Evolutionary conservation across 108 stramenopile species (phyloP).

Genomic region (Skeletonema menzelii): DNA sequence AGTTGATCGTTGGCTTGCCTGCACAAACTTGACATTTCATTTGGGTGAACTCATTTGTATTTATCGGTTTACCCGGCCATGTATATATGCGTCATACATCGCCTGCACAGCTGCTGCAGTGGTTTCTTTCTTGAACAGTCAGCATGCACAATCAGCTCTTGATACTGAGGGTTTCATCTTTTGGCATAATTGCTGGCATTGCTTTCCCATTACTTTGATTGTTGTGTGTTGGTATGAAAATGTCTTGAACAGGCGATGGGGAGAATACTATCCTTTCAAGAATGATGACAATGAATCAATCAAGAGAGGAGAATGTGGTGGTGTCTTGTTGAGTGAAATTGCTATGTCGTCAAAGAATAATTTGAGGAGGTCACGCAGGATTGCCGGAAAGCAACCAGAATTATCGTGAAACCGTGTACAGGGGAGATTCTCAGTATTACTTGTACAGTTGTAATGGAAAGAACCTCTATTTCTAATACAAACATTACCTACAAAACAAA

Average conservation of each 20-base stretch:
- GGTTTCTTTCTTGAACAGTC: conserved; percentile 38
- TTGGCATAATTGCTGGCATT: conserved; percentile 53
- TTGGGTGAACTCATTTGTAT: conserved; percentile 34
- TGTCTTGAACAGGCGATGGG: conserved; percentile 17
- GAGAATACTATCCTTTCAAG: conserved; percentile 33
- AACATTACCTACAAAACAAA: background rate
- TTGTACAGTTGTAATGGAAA: background rate
- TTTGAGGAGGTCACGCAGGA: background rate
- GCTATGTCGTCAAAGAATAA: background rate
- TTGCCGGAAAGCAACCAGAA: background rate
- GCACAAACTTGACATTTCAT: conserved; percentile 29
- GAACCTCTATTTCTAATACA: background rate
- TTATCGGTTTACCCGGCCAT: conserved; percentile 39
- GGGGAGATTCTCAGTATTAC: background rate
- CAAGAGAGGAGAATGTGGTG: background rate
- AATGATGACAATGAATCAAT: background rate
- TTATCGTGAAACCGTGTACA: background rate
- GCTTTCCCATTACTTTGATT: conserved; percentile 28
- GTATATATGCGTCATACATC: conserved; percentile 25
- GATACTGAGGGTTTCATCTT: conserved; percentile 43
- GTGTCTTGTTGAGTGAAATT: background rate
- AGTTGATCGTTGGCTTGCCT: conserved; percentile 42
- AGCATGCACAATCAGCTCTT: conserved; percentile 22
- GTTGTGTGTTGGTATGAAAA: conserved; percentile 24
- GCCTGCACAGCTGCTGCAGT: conserved; percentile 12